Percentiles rank a stretch among this genome's conserved stretches.
phyloP scores from a whole-genome alignment of 192 early-diverging fungal species.

The Backusella liffmaniae region DNA sequence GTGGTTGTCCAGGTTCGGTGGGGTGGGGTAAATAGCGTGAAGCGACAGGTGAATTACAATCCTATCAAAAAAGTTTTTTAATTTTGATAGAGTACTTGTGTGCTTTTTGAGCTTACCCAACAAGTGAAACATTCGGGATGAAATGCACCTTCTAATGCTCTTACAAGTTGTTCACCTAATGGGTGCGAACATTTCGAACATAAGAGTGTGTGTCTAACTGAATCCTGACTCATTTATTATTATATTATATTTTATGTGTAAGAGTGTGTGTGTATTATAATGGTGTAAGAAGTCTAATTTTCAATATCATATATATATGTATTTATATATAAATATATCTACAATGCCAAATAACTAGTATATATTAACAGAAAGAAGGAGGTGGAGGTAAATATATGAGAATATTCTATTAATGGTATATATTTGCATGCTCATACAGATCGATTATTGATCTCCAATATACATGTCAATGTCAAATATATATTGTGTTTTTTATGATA shows the following conservation, averaged over 20 bases:
- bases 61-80: constrained; percentile 39
- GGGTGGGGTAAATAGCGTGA: constrained; percentile 84
- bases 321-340: background rate
- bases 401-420: background rate
- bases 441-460: background rate
- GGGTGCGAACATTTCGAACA: constrained; percentile 58
- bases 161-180: constrained; percentile 88
- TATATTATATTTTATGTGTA: background rate
- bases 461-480: background rate
- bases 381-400: background rate
- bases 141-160: constrained; percentile 78
- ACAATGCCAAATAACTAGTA: background rate
- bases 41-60: constrained; percentile 75
- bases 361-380: background rate
- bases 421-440: background rate
- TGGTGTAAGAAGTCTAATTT: background rate
- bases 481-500: background rate
- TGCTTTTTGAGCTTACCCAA: constrained; percentile 60
- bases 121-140: constrained; percentile 97
- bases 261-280: background rate
- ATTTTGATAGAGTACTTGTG: background rate
- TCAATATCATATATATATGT: background rate
- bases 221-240: constrained; percentile 13
- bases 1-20: constrained; percentile 56
- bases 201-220: background rate